Base-by-base conservation (phyloP, 345 rosid species). In the Turnera subulata region DNA sequence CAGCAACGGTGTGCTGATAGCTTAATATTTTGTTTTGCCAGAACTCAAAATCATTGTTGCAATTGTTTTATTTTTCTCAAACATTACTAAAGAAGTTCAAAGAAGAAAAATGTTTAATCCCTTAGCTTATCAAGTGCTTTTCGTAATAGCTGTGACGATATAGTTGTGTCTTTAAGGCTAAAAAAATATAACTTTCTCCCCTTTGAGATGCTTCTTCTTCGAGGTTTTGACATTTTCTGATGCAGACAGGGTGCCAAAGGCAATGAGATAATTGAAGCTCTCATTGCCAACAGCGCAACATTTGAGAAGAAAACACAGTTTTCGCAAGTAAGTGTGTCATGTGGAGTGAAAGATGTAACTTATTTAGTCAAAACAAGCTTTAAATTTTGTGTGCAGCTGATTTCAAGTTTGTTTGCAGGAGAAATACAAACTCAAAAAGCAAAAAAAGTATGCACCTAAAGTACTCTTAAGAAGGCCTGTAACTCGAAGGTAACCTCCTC, bases 361-460 rank as follows among this genome's bases (percentile, higher is more conserved):
- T 29, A 0, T 18, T 1, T 12, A 32, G 58, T 20, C 37, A 25
- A 42, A 17, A 23, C 18, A 44, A 50, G n/a, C n/a, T 11, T 15
- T 46, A 25, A 18, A 29, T 56, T 56, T 16, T 45, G 22, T 44
- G 38, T 49, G 1, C 12, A 45, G 38, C 54, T 67, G 48, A 60
- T 49, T 46, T 43, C 17, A n/a, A 20, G 23, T 48, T 49, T 55
- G 1, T 73, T 20, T 64, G 59, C 73, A 93, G 99, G 99, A 89
- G 70, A 89, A 93, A 68, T 89, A 93, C 70, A 82, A 67, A 80
- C 68, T 79, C 63, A 93, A 82, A 66, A 93, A 89, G 71, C 96
- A 89, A 77, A 93, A 93, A 80, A 89, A 93, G 49, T 93, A 93
- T 79, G 96, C 97, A 3, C 97, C 97, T 44, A 83, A 64, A 78